phyloP scores from a whole-genome alignment of 2,329 filamentous ascomycete genomes.

The Pseudogymnoascus sp. region DNA sequence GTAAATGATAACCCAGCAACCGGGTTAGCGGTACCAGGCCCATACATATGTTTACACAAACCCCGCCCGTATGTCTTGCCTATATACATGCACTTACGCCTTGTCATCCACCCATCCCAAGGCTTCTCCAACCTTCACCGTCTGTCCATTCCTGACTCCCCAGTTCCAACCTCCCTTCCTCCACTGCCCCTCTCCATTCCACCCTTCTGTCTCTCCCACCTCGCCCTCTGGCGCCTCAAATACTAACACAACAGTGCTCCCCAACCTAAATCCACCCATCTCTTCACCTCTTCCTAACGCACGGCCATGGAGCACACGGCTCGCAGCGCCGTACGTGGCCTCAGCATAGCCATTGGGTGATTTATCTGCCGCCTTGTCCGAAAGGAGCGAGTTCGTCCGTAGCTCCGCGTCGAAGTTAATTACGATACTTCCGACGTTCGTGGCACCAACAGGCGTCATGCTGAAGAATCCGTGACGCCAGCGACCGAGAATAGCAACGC shows the following conservation, averaged over 20 bases:
- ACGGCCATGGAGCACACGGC: slow-evolving; percentile 70
- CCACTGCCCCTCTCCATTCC: slow-evolving; percentile 43
- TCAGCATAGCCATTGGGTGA: slow-evolving; percentile 88
- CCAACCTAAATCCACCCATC: slow-evolving; percentile 96
- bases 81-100: background rate
- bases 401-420: slow-evolving; percentile 95
- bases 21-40: background rate
- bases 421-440: slow-evolving; percentile 93
- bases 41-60: background rate
- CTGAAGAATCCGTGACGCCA: slow-evolving; percentile 98
- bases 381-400: slow-evolving; percentile 83
- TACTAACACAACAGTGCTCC: slow-evolving; percentile 88
- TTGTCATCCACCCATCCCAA: slow-evolving; percentile 63
- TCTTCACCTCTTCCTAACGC: slow-evolving; percentile 82
- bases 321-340: slow-evolving; percentile 77
- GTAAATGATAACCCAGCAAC: background rate
- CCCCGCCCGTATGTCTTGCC: background rate
- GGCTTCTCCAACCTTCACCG: slow-evolving; percentile 80
- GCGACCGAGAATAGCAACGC: slow-evolving; percentile 82
- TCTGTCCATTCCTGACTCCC: slow-evolving; percentile 80
- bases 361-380: slow-evolving; percentile 82
- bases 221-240: slow-evolving; percentile 79
- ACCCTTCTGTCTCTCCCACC: slow-evolving; percentile 46
- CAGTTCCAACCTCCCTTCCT: slow-evolving; percentile 70
- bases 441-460: slow-evolving; percentile 91